Conservation (phyloP, 495 filamentous ascomycete species). For the Penicillium soppii region DNA sequence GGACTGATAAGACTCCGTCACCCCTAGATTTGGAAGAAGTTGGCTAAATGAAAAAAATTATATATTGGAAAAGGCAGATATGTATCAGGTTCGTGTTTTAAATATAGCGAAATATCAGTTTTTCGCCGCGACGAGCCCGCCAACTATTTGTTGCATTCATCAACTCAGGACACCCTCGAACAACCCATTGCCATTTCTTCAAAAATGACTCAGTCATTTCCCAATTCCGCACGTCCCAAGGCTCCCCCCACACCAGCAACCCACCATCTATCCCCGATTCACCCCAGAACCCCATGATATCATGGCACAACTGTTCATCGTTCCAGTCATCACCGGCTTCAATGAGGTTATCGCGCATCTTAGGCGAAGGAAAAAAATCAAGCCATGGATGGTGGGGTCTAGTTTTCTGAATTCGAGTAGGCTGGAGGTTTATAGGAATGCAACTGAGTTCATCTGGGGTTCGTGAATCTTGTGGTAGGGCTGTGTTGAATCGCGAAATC, state of each 20-base stretch:
- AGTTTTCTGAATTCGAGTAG: conserved; percentile 43
- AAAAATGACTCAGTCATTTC: conserved; percentile 51
- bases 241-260: conserved; percentile 53
- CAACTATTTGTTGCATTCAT: conserved; percentile 50
- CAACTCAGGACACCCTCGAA: conserved; percentile 49
- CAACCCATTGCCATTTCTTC: conserved; percentile 50
- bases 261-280: conserved; percentile 31
- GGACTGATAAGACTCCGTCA: no score
- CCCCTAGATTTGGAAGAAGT: not conserved
- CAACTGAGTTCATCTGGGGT: conserved; percentile 3
- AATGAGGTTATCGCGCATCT: conserved; percentile 53
- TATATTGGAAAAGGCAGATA: not conserved
- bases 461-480: not conserved
- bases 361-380: conserved; percentile 51
- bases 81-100: conserved; percentile 5
- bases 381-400: conserved; percentile 52
- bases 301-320: conserved; percentile 45
- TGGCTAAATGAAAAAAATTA: not conserved
- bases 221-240: conserved; percentile 47
- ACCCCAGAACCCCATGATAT: conserved; percentile 48
- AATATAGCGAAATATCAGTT: conserved; percentile 45
- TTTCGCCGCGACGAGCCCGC: conserved; percentile 48
- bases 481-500: conserved; percentile 30
- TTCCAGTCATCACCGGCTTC: conserved; percentile 37
- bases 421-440: conserved; percentile 42